Evolutionary conservation across 2,329 filamentous ascomycete species (phyloP), one percentile per base, ranked within the genome.

Genomic region (Aspergillus sojae): DNA sequence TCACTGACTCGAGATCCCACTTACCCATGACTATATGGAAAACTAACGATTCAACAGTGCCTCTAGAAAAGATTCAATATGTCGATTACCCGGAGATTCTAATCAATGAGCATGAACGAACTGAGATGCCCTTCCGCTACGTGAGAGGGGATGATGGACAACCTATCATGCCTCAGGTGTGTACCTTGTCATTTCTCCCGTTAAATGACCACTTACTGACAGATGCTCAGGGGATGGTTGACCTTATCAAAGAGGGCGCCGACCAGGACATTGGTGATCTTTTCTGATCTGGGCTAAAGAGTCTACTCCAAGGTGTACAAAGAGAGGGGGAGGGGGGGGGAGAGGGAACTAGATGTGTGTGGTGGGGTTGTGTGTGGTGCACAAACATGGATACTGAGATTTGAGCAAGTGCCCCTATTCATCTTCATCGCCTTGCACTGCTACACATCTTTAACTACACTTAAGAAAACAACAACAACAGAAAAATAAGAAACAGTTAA

Each of bases 111-210:
- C 90, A 96, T 74, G 95, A 99, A 81, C 95, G 91, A 77, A 97
- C 94, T 0, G 86, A 97, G 78, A 98, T 99, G 95, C 95, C 95
- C 0, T 99, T 99, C 79, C 92, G 95, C 70, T 99, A 99, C 75
- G 94, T 99, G 57, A 90, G 87, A 74, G 89, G 86, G 58, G 81
- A 86, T 12, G 83, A 91, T 62, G 93, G 91, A 52, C 84, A 92
- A 69, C 92, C 94, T 1, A 89, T 97, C 63, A 97, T 99, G 93
- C 95, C 95, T 26, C 85, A 91, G 82, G 94, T 97, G 79, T 80
- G 84, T 76, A n/a, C 19, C 39, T 55, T 55, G 10, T 55, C 32
- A 21, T 12, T 12, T 30, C 5, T 10, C n/a, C 4, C 4, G 4
- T n/a, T 32, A 4, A 36, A 54, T 12, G 14, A n/a, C 16, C 6